Evolutionary conservation across 1,284 basidiomycete genomes (phyloP), one percentile per base, ranked within the genome.

Genomic region (Abortiporus biennis): DNA sequence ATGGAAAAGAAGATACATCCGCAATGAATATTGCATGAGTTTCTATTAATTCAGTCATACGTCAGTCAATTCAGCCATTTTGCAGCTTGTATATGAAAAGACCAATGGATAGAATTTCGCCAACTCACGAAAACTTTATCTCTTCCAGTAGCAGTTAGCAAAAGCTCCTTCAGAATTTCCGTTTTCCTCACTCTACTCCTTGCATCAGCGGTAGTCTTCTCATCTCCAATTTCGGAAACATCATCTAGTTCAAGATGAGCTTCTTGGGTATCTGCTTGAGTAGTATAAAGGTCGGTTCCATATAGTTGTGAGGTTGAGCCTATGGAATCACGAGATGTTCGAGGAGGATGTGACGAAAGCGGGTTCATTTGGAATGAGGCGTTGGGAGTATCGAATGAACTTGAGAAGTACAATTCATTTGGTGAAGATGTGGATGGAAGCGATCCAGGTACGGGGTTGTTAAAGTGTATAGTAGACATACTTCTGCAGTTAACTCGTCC

Each of bases 1-100:
- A 58, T 88, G 86, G 56, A 87, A 79, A 21, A 84, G 58, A 30
- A 90, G 67, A 59, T 82, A 87, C 43, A 88, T 64, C 37, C 77
- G 76, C 48, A 90, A 73, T 19, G 81, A 74, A 58, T 89, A 90
- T 66, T 90, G 86, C 44, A 89, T 77, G 43, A 87, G 55, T 89
- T 90, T 90, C 86, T 89, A 48, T 30, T 34, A 16, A 22, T 22
- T 17, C 24, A 23, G 21, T 30, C 37, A 34, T 21, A 38, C 36
- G 42, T 22, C 11, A 42, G 29, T 17, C 24, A 41, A 17, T 38
- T 27, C 39, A 9, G 19, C 12, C 13, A 36, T 36, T 15, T 21
- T 6, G 15, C 19, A 34, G 32, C 32, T 13, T 50, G 38, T 41
- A 32, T 21, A 41, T 22, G 19, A 36, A 21, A 22, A 17, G 6